Evolutionary conservation across 2,329 filamentous ascomycete genomes (phyloP).

Genomic region (Monilinia fructigena): DNA sequence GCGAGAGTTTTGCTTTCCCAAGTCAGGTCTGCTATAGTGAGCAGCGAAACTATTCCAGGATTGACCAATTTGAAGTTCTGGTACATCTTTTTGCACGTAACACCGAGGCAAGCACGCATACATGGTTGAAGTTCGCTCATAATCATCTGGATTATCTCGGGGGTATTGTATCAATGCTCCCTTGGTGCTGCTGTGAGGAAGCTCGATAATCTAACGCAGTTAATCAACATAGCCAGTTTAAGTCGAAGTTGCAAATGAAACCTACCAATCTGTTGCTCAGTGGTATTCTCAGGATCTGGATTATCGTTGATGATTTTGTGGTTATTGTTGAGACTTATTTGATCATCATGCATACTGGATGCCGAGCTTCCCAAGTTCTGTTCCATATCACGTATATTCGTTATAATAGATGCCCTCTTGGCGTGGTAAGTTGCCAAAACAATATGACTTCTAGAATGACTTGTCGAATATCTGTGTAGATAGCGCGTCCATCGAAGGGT

Average conservation of each 20-base stretch:
- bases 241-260: background rate
- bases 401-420: background rate
- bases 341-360: background rate
- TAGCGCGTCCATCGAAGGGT: background rate
- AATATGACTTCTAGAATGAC: background rate
- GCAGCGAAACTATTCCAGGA: background rate
- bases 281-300: background rate
- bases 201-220: background rate
- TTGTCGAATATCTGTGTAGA: background rate
- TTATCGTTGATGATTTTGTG: background rate
- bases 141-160: background rate
- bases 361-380: background rate
- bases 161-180: background rate
- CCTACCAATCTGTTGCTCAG: background rate
- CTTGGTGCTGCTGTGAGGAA: too few species aligned
- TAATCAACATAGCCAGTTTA: background rate
- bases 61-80: background rate
- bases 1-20: background rate
- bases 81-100: background rate
- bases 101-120: background rate
- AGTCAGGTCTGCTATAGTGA: background rate
- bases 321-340: background rate
- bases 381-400: background rate
- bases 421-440: background rate
- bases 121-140: background rate